These are phyloP conservation scores for Cyberlindnera veronae DNA, from an alignment of 805 yeast species.

Conservation along the genomic window DNA sequence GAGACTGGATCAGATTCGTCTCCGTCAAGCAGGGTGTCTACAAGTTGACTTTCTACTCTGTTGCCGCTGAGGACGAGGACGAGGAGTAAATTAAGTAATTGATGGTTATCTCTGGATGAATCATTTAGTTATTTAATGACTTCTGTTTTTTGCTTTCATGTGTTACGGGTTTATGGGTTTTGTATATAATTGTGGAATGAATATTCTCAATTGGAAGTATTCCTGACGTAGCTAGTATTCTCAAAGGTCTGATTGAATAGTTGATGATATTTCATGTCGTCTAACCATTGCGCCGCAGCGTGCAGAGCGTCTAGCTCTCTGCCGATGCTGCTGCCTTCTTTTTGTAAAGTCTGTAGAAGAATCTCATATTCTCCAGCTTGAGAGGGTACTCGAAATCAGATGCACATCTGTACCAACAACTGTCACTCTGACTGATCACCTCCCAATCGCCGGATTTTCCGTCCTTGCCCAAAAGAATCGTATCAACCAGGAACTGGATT, in stretches of 20 bases:
- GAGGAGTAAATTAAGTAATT: conserved; percentile 63
- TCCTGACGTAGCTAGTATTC: background rate
- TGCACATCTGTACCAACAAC: conserved; percentile 74
- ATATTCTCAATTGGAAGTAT: conserved; percentile 14
- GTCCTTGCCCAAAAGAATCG: conserved; percentile 55
- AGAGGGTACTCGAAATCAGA: conserved; percentile 53
- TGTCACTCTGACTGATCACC: conserved; percentile 59
- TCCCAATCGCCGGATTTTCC: conserved; percentile 58
- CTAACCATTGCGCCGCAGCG: no score
- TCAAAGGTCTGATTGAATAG: no score
- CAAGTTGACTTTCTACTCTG: conserved; percentile 98
- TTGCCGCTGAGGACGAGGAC: conserved; percentile 93
- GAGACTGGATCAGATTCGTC: conserved; percentile 99
- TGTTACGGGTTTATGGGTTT: conserved; percentile 18
- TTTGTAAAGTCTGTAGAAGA: conserved; percentile 71
- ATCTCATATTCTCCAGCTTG: conserved; percentile 84
- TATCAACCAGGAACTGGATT: conserved; percentile 75
- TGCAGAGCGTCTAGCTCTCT: no score
- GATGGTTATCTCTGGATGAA: conserved; percentile 14
- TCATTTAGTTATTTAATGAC: conserved; percentile 16
- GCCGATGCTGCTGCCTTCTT: conserved; percentile 32
- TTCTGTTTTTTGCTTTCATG: conserved; percentile 14
- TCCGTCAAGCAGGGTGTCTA: conserved; percentile 93
- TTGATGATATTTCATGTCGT: no score
- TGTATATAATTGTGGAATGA: conserved; percentile 18